Conservation (phyloP, 257 asterid genomes). For the Hygrophila difformis region DNA sequence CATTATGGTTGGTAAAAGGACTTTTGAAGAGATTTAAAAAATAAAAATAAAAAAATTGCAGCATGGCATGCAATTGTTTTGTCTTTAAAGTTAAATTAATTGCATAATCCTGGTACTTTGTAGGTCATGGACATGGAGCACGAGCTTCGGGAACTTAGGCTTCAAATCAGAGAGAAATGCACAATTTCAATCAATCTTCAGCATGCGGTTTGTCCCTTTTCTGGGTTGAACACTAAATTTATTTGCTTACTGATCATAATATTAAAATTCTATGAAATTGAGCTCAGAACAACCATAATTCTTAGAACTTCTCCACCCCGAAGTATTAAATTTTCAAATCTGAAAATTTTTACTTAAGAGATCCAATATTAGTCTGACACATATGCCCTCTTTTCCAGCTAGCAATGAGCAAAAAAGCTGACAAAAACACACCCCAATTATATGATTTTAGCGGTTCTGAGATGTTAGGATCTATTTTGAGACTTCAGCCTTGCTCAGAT, state of each 20-base stretch:
- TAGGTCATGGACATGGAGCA: conserved; percentile 96
- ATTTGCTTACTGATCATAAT: too few species aligned
- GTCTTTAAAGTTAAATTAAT: too few species aligned
- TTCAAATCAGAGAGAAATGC: conserved; percentile 69
- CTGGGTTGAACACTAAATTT: neutral
- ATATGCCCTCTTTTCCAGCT: conserved; percentile 39
- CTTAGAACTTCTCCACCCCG: too few species aligned
- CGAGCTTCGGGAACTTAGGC: conserved; percentile 74
- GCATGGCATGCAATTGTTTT: too few species aligned
- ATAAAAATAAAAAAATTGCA: too few species aligned
- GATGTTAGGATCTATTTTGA: conserved; percentile 70
- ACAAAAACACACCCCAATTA: conserved; percentile 31
- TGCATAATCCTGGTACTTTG: too few species aligned
- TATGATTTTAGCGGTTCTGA: conserved; percentile 57
- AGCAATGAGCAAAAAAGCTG: conserved; percentile 62
- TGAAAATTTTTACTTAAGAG: neutral
- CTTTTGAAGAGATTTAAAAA: too few species aligned
- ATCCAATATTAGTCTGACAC: neutral
- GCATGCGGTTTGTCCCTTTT: conserved; percentile 46
- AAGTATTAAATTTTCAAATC: too few species aligned
- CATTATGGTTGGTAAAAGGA: too few species aligned
- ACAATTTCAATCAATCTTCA: conserved; percentile 65
- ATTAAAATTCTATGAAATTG: too few species aligned
- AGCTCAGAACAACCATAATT: too few species aligned
- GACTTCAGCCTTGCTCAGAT: conserved; percentile 59